Evolutionary conservation across 495 filamentous ascomycete species (phyloP), one percentile per base, ranked within the genome.

Genomic region (Tirmania nivea): DNA sequence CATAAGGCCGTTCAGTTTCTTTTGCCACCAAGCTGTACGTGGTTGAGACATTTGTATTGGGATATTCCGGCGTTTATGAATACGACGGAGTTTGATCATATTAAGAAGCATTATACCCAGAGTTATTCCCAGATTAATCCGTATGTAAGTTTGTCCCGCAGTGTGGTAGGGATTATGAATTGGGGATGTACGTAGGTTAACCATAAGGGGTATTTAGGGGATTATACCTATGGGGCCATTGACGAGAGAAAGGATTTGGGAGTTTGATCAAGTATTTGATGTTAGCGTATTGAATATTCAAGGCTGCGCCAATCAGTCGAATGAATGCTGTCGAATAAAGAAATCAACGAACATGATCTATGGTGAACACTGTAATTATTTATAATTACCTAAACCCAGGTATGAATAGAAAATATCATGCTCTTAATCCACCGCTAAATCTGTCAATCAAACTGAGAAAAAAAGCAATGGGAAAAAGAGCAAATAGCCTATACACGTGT

Each of bases 11-110:
- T n/a, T n/a, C n/a, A n/a, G n/a, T n/a, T n/a, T n/a, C n/a, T n/a
- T n/a, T n/a, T n/a, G n/a, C n/a, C n/a, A n/a, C n/a, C n/a, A n/a
- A n/a, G n/a, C n/a, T n/a, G n/a, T n/a, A 66, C 65, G 49, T 87
- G 84, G 84, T 68, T 84, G 65, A 68, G 77, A 55, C 68, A 74
- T 36, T 67, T 88, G 35, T 87, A 87, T 66, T 86, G 79, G 75
- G 76, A 79, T 57, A 68, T 76, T 16, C 71, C 74, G 8, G 81
- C 76, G 1, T 89, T 88, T 62, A 73, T 70, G 59, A 72, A 78
- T 50, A 86, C 83, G 12, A 82, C 81, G 19, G 69, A 77, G 54
- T 86, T 87, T 60, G 64, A 74, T 55, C 74, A 77, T 58, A 76
- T 77, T 62, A 77, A 77, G 65, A 60, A 55, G 50, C 72, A 75